Base-by-base conservation (phyloP, 2,329 filamentous ascomycete species). In the Nothophoma quercina region DNA sequence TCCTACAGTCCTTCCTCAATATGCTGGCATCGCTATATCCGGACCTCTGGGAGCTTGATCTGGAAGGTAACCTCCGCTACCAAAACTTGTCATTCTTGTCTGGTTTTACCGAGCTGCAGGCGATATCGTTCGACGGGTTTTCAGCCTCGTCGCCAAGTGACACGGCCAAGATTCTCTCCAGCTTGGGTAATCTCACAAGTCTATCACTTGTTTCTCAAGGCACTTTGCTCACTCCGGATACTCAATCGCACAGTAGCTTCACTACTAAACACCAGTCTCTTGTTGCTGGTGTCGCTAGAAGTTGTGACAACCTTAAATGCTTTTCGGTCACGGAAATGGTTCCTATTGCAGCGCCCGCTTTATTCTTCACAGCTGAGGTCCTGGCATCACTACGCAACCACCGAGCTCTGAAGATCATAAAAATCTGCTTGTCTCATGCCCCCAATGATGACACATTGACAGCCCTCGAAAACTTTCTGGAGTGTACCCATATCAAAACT, bases 61-160 rank as follows among this genome's bases (percentile, higher is more conserved):
- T 71, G 8, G 58, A 62, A 39, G 68, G 67, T n/a, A 64, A 67
- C 18, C 50, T 65, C 22, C 62, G 64, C 26, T 51, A 67, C 15
- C 65, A 68, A 36, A 54, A 41, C 12, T 40, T 72, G 2, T 18
- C 26, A 0, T 69, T 68, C 28, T 30, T 71, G 10, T 38, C 43
- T 1, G 35, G 35, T 0, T 44, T 72, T 4, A 33, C 26, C 18
- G 13, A 44, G 5, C 42, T 72, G 12, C 48, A 54, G 7, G 59
- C 59, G 13, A 57, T 72, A 28, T 62, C 64, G 3, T 70, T 70
- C 43, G 60, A 67, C 48, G 68, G 68, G 9, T 66, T 67, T 29
- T 67, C 63, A 13, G 53, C 58, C 1, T 58, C 63, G 2, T 51
- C 56, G 13, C 44, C 62, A 8, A 47, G 18, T 5, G 56, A 65